A percentile compares a stretch with the other conserved stretches of the same genome.
These are phyloP conservation scores for Candida palmyrensis DNA, from an alignment of 805 yeast genomes.

Conservation along the genomic window DNA sequence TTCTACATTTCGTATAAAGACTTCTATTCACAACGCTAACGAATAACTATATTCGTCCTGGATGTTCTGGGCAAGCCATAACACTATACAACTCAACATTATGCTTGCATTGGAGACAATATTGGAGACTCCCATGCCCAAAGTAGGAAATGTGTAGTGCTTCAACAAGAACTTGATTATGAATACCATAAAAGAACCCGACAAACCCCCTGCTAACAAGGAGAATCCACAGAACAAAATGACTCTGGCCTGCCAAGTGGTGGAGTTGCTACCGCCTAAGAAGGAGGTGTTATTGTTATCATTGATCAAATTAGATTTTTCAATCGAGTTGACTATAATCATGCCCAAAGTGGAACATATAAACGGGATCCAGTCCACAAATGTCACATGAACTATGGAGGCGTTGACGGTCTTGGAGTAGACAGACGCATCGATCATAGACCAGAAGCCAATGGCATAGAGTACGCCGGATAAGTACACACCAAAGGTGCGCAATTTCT, in stretches of 20 bases:
- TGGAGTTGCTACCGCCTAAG: conserved; percentile 42
- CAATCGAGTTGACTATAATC: conserved; percentile 72
- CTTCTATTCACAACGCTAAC: conserved; percentile 53
- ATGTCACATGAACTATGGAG: conserved; percentile 78
- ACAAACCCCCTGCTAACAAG: conserved; percentile 86
- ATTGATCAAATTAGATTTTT: conserved; percentile 54
- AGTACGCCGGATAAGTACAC: conserved; percentile 74
- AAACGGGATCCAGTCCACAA: conserved; percentile 94
- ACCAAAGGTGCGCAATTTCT: conserved; percentile 64
- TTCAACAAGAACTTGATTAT: conserved; percentile 80
- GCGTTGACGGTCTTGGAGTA: conserved; percentile 83
- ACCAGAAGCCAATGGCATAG: conserved; percentile 86
- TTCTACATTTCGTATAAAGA: no score
- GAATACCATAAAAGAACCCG: conserved; percentile 86
- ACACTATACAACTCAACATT: conserved; percentile 80
- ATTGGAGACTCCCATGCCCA: conserved; percentile 91
- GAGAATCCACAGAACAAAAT: conserved; percentile 90
- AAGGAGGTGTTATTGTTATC: conserved; percentile 31
- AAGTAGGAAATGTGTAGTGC: conserved; percentile 76
- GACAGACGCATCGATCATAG: conserved; percentile 82
- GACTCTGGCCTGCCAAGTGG: conserved; percentile 92
- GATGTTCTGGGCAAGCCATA: conserved; percentile 93
- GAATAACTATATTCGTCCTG: conserved; percentile 96
- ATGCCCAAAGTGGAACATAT: conserved; percentile 86
- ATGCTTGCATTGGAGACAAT: conserved; percentile 74